Base-by-base conservation (phyloP, 2,329 filamentous ascomycete genomes). In the Talaromyces atroroseus region DNA sequence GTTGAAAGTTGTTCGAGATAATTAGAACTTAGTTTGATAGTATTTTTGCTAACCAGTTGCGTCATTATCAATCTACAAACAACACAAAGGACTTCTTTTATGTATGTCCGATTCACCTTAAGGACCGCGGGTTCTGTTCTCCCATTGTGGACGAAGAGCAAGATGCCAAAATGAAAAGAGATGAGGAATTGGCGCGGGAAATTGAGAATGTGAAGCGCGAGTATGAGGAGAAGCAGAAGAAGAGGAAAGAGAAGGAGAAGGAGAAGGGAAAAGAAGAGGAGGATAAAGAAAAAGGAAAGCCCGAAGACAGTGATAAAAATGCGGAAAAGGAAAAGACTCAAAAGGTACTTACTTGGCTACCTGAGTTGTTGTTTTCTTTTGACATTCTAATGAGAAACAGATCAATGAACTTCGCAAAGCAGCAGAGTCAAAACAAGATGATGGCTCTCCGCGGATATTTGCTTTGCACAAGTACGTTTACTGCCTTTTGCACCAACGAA, bases 91-190 rank as follows among this genome's bases (percentile, higher is more conserved):
- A 58, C 69, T 95, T 91, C 74, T 97, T 99, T 76, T 96, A 95
- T 69, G 83, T 95, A 46, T 99, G 94, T 65, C 80, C 85, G 5
- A 78, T 81, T 32, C 94, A 99, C 72, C 77, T 97, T 8, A 89
- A 88, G 66, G 94, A 97, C 67, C 79, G 78, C 32, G 84, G 87
- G 42, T 97, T 96, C 71, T 92, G 89, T 67, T 79, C 79, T 23
- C 78, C 84, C 3, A 69, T 80, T 40, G 62, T 79, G 38, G 73
- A 78, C 59, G 64, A 71, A 46, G 75, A 75, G 51, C 70, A 69
- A 23, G 71, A 72, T 56, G 74, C 68, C 16, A 70, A 68, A 32
- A 76, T 73, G 53, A 71, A 68, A 44, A 77, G 72, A 57, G 71
- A 76, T 51, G 73, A 77, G 52, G 68, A 66, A 32, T 66, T 78